A percentile compares a stretch with the other conserved stretches of the same genome.
Evolutionary conservation across 192 early-diverging fungal species (phyloP).

Genomic region (Dissophora ornata): DNA sequence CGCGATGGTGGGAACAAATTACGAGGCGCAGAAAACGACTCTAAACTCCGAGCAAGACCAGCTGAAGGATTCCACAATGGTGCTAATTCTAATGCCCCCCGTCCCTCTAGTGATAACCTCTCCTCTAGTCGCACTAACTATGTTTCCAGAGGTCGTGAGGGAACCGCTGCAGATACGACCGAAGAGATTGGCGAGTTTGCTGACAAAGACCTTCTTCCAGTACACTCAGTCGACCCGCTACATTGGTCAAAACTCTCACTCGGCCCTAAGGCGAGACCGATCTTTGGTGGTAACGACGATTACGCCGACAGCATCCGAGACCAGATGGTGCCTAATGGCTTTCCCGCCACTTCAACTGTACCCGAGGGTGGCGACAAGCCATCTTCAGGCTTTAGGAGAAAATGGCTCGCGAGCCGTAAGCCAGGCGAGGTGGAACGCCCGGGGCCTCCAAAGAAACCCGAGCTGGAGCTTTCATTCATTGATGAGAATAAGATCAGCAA

Average conservation of each 20-base stretch:
- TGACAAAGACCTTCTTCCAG: not conserved
- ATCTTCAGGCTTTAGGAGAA: slow-evolving; percentile 1
- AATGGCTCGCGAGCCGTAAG: slow-evolving; percentile 37
- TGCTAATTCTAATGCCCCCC: no score
- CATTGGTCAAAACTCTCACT: slow-evolving; percentile 21
- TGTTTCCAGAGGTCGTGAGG: not conserved
- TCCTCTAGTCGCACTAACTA: not conserved
- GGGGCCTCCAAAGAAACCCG: slow-evolving; percentile 7
- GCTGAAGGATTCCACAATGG: no score
- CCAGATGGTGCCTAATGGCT: not conserved
- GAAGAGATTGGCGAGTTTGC: not conserved
- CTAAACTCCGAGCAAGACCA: no score
- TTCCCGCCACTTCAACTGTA: not conserved
- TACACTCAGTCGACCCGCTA: slow-evolving; percentile 1
- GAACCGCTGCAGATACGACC: not conserved
- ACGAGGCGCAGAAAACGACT: not conserved
- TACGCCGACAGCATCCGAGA: not conserved
- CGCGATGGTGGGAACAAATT: slow-evolving; percentile 4
- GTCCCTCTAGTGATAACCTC: no score
- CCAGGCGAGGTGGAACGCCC: not conserved
- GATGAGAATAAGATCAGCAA: slow-evolving; percentile 11
- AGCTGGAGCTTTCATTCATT: not conserved
- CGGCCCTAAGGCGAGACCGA: not conserved
- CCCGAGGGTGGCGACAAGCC: not conserved
- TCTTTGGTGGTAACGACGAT: not conserved